Base-by-base conservation (phyloP, 768 basidiomycete genomes). In the Lactarius quietus region DNA sequence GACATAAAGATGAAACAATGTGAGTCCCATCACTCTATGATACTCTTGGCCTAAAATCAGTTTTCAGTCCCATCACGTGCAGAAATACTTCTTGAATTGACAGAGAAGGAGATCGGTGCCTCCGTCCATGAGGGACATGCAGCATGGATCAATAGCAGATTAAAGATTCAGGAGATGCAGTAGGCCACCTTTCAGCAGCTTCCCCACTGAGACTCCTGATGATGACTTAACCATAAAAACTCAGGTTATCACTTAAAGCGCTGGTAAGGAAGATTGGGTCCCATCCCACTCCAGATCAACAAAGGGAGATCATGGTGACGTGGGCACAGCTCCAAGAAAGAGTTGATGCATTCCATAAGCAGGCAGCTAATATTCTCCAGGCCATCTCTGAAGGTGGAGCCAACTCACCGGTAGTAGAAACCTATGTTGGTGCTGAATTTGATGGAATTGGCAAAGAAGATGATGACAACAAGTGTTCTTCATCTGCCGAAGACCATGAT, bases 81-180 rank as follows among this genome's bases (percentile, higher is more conserved):
- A 51, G 41, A 48, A 17, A 55, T 56, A 20, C 62, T 39, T 23
- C 39, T 15, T n/a, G 31, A 38, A 4, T 29, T 39, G 26, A 29
- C 15, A 6, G 14, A 55, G 28, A 36, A 33, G 7, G 55, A 36
- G 43, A 51, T 51, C 23, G 17, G 26, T 2, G 17, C 15, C 3
- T 51, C 31, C 3, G 43, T 28, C 18, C 29, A 12, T 18, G n/a
- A 33, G 29, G 29, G 41, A 36, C 29, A 57, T 29, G 38, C 38
- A 14, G 33, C 62, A 51, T 63, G 55, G 62, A 26, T 63, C 12
- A 18, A 17, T 12, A 35, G 18, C 6, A 23, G 33, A 33, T 4
- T 63, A 12, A 55, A 57, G 7, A 45, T 63, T 26, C 62, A 63
- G n/a, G 62, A 63, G 23, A 43, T 20, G 12, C 55, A 63, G 62